These are phyloP conservation scores for Arthrobotrys conoides DNA, from an alignment of 2,329 filamentous ascomycete species.

Conservation along the genomic window DNA sequence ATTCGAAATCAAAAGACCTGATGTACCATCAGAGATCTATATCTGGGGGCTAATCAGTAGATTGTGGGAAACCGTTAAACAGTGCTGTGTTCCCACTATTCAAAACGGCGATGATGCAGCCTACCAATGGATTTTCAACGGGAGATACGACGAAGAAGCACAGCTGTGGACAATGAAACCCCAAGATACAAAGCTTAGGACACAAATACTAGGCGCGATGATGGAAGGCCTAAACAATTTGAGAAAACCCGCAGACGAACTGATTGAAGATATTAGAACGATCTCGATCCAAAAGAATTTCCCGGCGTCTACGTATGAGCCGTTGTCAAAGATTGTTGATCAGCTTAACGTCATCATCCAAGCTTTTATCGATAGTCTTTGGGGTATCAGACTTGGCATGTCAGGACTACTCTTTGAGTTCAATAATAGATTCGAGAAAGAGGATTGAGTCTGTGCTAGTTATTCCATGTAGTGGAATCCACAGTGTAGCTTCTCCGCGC, in stretches of 20 bases:
- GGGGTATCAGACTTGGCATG: background rate
- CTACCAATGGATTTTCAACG: background rate
- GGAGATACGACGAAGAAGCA: constrained; percentile 11
- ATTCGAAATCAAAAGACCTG: background rate
- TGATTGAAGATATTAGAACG: background rate
- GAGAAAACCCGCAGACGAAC: background rate
- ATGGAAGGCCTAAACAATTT: background rate
- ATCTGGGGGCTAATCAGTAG: background rate
- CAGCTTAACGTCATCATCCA: background rate
- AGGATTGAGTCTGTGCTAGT: background rate
- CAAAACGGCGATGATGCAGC: background rate
- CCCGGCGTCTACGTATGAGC: background rate
- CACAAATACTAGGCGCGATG: constrained; percentile 5
- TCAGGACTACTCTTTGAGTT: background rate
- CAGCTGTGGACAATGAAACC: background rate
- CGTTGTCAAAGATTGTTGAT: background rate
- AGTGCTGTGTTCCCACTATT: background rate
- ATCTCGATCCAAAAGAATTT: background rate
- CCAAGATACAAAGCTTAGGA: background rate
- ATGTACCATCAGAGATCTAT: background rate
- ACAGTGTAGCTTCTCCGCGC: too few species aligned
- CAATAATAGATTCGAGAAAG: background rate
- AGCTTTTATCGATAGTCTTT: background rate
- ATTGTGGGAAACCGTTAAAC: background rate
- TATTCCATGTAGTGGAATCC: too few species aligned